Evolutionary conservation across 208 protist species (phyloP).

Genomic region (Acanthamoeba healyi): DNA sequence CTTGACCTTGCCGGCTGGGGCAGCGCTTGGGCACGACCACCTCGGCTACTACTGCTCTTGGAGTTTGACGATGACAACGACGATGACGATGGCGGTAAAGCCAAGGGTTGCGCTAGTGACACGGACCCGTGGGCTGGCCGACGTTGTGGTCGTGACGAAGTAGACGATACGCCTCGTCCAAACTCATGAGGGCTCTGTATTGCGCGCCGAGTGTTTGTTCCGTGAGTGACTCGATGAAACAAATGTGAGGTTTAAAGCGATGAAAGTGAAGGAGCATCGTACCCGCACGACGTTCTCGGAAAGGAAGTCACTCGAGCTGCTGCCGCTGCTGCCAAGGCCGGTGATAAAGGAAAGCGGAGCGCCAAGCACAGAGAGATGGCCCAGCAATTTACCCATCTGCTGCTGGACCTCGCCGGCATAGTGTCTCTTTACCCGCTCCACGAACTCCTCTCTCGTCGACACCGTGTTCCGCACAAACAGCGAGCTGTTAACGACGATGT

Average conservation of each 20-base stretch:
- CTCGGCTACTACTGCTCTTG: too few species aligned
- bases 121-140: not conserved
- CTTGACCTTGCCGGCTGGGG: not conserved
- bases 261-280: not conserved
- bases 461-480: not conserved
- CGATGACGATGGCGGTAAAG: not conserved
- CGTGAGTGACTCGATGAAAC: too few species aligned
- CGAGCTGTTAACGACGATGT: not conserved
- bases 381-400: slow-evolving; percentile 1
- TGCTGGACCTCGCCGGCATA: slow-evolving; percentile 21
- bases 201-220: not conserved
- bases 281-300: not conserved
- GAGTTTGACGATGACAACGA: too few species aligned
- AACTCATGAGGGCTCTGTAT: slow-evolving; percentile 1
- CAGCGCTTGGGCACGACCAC: too few species aligned
- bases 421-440: not conserved
- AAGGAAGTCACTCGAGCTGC: not conserved
- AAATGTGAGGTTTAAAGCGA: not conserved
- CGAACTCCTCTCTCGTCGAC: not conserved
- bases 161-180: not conserved
- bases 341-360: not conserved
- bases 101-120: not conserved
- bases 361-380: slow-evolving; percentile 10
- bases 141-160: not conserved
- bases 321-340: not conserved